phyloP scores from a whole-genome alignment of 768 basidiomycete genomes.

The Boletus rubescentipes region DNA sequence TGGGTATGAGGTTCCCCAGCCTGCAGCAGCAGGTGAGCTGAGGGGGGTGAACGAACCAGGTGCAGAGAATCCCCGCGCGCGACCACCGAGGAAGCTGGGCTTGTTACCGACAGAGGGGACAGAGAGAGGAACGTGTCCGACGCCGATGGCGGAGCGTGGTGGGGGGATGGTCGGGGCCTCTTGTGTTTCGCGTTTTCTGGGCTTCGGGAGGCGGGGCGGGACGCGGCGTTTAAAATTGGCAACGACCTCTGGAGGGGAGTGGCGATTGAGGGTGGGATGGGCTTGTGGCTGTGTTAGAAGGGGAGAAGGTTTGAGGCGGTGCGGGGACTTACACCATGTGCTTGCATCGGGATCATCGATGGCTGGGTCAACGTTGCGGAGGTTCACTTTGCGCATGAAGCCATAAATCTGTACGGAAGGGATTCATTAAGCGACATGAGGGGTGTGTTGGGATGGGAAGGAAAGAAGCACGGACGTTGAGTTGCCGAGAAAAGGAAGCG shows the following conservation, averaged over 20 bases:
- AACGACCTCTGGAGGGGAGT: constrained; percentile 86
- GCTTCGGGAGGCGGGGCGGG: constrained; percentile 87
- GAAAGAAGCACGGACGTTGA: constrained; percentile 70
- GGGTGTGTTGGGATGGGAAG: constrained; percentile 24
- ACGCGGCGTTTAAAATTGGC: constrained; percentile 95
- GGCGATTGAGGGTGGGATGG: constrained; percentile 87
- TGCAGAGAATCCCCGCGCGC: constrained; percentile 78
- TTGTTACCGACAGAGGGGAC: constrained; percentile 44
- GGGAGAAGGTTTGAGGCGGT: constrained; percentile 16
- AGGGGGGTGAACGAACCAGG: constrained; percentile 79
- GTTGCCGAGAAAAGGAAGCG: constrained; percentile 95
- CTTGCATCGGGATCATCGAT: constrained; percentile 96
- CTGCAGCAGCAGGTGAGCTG: constrained; percentile 52
- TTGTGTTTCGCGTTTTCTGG: constrained; percentile 72
- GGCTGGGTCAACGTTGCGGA: constrained; percentile 91
- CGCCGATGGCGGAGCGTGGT: constrained; percentile 72
- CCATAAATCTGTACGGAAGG: constrained; percentile 78
- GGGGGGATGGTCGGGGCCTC: constrained; percentile 71
- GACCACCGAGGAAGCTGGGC: constrained; percentile 47
- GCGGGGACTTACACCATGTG: constrained; percentile 82
- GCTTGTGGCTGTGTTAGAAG: constrained; percentile 47
- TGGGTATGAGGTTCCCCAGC: constrained; percentile 61
- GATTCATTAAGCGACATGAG: constrained; percentile 24
- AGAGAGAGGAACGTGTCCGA: constrained; percentile 66
- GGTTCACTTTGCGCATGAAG: constrained; percentile 97